Evolutionary conservation across 1,284 basidiomycete genomes (phyloP).

Genomic region (Irpex lacteus): DNA sequence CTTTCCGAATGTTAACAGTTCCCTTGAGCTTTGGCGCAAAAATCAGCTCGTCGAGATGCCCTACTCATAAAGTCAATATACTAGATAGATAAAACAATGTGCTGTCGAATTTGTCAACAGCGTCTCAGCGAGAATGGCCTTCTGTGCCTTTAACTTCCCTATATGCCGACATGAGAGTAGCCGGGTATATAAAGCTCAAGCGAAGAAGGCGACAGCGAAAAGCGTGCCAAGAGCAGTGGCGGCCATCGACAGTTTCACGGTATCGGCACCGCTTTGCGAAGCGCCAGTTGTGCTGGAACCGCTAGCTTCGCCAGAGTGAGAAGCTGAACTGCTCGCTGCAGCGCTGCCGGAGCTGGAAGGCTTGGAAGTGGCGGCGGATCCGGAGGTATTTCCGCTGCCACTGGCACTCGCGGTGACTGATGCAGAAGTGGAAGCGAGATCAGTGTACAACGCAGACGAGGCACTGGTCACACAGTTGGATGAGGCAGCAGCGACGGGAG

Average conservation of each 20-base stretch:
- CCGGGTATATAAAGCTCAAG: slow-evolving; percentile 35
- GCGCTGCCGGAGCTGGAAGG: slow-evolving; percentile 4
- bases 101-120: too few relatives aligned
- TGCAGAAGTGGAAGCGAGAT: slow-evolving; percentile 31
- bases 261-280: slow-evolving; percentile 30
- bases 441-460: slow-evolving; percentile 50
- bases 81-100: too few relatives aligned
- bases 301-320: slow-evolving; percentile 14
- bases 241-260: slow-evolving; percentile 36
- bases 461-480: slow-evolving; percentile 61
- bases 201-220: slow-evolving; percentile 44
- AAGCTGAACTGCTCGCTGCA: slow-evolving; percentile 20
- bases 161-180: too few relatives aligned
- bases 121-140: too few relatives aligned
- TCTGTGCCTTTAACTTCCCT: too few relatives aligned
- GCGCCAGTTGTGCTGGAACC: slow-evolving; percentile 19
- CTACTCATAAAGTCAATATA: too few relatives aligned
- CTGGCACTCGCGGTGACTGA: slow-evolving; percentile 25
- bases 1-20: too few relatives aligned
- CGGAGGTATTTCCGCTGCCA: slow-evolving; percentile 14
- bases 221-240: slow-evolving; percentile 39
- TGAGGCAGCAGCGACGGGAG: slow-evolving; percentile 52
- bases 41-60: too few relatives aligned
- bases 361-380: slow-evolving; percentile 14
- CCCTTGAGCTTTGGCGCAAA: too few relatives aligned